Evolutionary conservation across 441 rosid species (phyloP).

Genomic region (Theobroma grandiflorum): DNA sequence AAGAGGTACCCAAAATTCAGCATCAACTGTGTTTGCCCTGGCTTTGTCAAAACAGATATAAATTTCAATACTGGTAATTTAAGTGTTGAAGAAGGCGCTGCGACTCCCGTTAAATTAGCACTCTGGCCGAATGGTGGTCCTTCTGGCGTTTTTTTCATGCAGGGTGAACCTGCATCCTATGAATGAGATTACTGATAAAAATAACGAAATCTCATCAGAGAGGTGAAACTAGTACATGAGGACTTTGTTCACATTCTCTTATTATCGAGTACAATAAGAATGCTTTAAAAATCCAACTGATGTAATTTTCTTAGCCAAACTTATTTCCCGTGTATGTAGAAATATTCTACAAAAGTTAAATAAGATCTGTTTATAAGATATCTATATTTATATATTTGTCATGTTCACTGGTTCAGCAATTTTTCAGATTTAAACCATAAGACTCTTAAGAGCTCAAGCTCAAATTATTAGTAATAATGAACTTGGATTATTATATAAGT

Average conservation of each 20-base stretch:
- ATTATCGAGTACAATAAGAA: background rate
- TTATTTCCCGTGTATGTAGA: background rate
- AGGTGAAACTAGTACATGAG: background rate
- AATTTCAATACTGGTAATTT: constrained; percentile 33
- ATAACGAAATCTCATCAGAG: background rate
- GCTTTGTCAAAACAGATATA: constrained; percentile 48
- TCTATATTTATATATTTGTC: too few relatives aligned
- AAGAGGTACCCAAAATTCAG: constrained; percentile 35
- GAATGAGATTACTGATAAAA: background rate
- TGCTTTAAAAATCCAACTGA: background rate
- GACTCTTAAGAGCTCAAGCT: too few relatives aligned
- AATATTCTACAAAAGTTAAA: background rate
- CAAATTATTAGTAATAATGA: too few relatives aligned
- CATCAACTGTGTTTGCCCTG: constrained; percentile 47
- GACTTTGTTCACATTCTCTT: background rate
- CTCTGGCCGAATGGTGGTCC: constrained; percentile 37
- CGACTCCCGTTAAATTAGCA: constrained; percentile 35
- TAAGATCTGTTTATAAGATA: too few relatives aligned
- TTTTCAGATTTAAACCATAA: too few relatives aligned
- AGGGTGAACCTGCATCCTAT: constrained; percentile 28
- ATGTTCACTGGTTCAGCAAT: too few relatives aligned
- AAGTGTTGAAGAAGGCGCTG: constrained; percentile 42
- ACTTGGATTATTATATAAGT: too few relatives aligned
- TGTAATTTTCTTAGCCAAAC: background rate
- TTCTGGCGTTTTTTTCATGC: constrained; percentile 43